Base-by-base conservation (phyloP, 371 early-diverging fungal species). In the Chytridium lagenaria region DNA sequence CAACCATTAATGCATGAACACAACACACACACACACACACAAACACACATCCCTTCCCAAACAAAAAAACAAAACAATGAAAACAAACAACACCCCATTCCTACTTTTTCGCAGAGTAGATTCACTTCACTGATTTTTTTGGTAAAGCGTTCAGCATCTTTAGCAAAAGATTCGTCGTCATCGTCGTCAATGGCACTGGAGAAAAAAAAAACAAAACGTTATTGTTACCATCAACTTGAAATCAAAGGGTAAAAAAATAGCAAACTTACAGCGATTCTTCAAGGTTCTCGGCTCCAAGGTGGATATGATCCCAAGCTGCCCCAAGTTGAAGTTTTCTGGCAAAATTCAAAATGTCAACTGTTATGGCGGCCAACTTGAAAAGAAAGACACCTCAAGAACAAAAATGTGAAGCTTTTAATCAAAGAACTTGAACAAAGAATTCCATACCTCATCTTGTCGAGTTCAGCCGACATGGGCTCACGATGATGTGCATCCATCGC, bases 241-340 rank as follows among this genome's bases (percentile, higher is more conserved):
- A 52, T 26, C 12, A 52, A 52, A 52, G 55, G 12, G 19, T 7
- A 44, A 19, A 44, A 28, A 61, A 37, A 61, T 34, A 61, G 36
- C 7, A 30, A 31, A 61, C 61, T 12, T 34, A 61, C 61, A 61
- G 34, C 5, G 61, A 7, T 36, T 61, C 61, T 23, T 61, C 61
- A 3, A 61, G 36, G 61, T 61, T 61, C n/a, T 61, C 61, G 3
- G 31, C 37, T 31, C 61, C 61, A 7, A 61, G 61, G 19, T 61
- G 30, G 7, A 61, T 33, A 23, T 61, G 61, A 15, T 61, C 61
- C 61, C 31, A 37, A 3, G 61, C 61, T 5, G 37, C 61, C 10
- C 61, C 34, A 28, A 61, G 61, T 34, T 61, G 61, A 10, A 61
- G 61, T 23, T 61, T 61, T 15, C 55, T 52, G 44, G 12, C 12